Base-by-base conservation (phyloP, 768 basidiomycete genomes). In the Hortiboletus campestris region DNA sequence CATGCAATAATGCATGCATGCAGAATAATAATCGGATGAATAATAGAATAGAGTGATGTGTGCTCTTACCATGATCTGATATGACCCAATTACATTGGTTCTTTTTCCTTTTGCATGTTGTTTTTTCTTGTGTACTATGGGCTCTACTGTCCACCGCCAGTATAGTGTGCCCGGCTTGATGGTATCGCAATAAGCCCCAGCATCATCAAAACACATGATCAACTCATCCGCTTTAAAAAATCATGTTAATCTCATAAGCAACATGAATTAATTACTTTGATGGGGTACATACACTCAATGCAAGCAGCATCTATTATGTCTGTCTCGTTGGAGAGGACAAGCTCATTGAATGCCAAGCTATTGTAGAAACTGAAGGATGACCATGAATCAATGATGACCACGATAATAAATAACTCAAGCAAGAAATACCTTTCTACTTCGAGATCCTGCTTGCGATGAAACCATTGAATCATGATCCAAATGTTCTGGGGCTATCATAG, bases 391-490 rank as follows among this genome's bases (percentile, higher is more conserved):
- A 25, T 25, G 25, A 25, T 25, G 31, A 10, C 32, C 32, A 34
- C 12, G 13, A 34, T 34, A 3, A 13, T 34, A 34, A 4, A 4
- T 4, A 34, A 12, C 32, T 13, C 32, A 11, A 34, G 32, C 12
- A 34, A 34, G 28, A 45, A 29, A n/a, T 28, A 51, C 43, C 11
- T 51, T 14, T 56, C 20, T 6, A 1, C 20, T 6, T 10, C 19
- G 4, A 56, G 35, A 3, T 56, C 43, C 3, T 39, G 13, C 14
- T 51, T 56, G 4, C 28, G 10, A 28, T 44, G 48, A 12, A 51
- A 56, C 55, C 55, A 56, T 25, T 56, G 49, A 10, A 56, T 11
- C 35, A 44, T 17, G 2, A 45, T 31, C 43, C 48, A 55, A 6
- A 41, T 7, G 4, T 11, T 14, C 17, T 17, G 28, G 17, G 28